A percentile compares a stretch with the other conserved stretches of the same genome.
phyloP scores from a whole-genome alignment of 1,284 basidiomycete species.

The Moesziomyces sp. region DNA sequence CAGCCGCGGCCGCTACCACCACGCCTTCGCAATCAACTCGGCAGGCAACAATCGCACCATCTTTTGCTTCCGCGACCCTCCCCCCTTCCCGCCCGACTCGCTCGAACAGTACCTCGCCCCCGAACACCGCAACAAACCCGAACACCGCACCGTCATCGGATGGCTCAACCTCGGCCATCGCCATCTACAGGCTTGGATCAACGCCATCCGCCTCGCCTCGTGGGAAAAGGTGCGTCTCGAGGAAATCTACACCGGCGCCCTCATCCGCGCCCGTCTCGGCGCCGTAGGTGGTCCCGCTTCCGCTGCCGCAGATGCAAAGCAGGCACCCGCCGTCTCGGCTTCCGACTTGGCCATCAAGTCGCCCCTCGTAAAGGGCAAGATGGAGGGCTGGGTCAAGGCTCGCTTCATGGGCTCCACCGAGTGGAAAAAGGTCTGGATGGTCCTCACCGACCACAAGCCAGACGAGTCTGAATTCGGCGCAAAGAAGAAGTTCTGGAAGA shows the following conservation, averaged over 20 bases:
- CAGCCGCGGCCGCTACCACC: slow-evolving; percentile 72
- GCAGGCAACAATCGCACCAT: slow-evolving; percentile 90
- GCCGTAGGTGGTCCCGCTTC: slow-evolving; percentile 52
- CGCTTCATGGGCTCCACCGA: slow-evolving; percentile 93
- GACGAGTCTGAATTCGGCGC: slow-evolving; percentile 47
- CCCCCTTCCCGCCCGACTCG: slow-evolving; percentile 55
- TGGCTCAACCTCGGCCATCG: slow-evolving; percentile 61
- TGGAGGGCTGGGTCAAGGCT: slow-evolving; percentile 93
- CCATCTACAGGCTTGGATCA: slow-evolving; percentile 76
- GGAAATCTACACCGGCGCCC: slow-evolving; percentile 96
- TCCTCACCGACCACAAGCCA: slow-evolving; percentile 70
- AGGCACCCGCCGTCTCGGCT: slow-evolving; percentile 16
- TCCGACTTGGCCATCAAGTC: slow-evolving; percentile 52
- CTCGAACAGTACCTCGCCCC: slow-evolving; percentile 55
- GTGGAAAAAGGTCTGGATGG: slow-evolving; percentile 93
- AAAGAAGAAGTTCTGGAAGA: slow-evolving; percentile 56
- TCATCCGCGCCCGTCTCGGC: slow-evolving; percentile 73
- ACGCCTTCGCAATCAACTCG: slow-evolving; percentile 89
- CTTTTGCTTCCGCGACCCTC: slow-evolving; percentile 72
- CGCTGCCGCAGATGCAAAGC: slow-evolving; percentile 22
- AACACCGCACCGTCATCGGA: slow-evolving; percentile 61
- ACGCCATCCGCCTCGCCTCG: slow-evolving; percentile 86
- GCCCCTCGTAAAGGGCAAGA: slow-evolving; percentile 73
- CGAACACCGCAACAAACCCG: slow-evolving; percentile 52
- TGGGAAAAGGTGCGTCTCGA: slow-evolving; percentile 97